phyloP scores from a whole-genome alignment of 2,329 filamentous ascomycete species.

The Truncatella angustata region DNA sequence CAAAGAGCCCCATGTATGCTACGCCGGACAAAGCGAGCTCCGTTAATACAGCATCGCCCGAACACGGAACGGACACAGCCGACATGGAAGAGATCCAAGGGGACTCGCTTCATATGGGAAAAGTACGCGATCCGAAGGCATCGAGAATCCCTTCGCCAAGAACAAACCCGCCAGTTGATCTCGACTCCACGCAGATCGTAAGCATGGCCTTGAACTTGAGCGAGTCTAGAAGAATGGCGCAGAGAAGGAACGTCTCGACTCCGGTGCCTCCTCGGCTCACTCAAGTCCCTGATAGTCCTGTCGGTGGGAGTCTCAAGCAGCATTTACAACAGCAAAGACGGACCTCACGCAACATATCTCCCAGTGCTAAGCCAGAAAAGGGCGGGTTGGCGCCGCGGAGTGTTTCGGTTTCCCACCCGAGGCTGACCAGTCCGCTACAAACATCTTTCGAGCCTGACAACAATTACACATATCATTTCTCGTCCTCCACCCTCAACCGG shows the following conservation, averaged over 20 bases:
- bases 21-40: constrained; percentile 14
- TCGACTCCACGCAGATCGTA: constrained; percentile 86
- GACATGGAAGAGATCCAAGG: constrained; percentile 15
- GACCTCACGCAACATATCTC: constrained; percentile 59
- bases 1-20: constrained; percentile 20
- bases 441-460: constrained; percentile 46
- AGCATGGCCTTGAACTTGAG: constrained; percentile 88
- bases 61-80: constrained; percentile 14
- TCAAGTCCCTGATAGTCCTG: constrained; percentile 50
- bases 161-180: constrained; percentile 46
- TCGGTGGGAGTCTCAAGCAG: constrained; percentile 60
- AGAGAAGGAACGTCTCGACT: constrained; percentile 53
- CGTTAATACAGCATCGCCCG: constrained; percentile 8
- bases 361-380: constrained; percentile 50
- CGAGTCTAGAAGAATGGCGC: constrained; percentile 70
- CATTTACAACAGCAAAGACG: constrained; percentile 72
- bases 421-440: constrained; percentile 44
- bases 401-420: constrained; percentile 38
- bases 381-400: constrained; percentile 36
- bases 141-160: constrained; percentile 20
- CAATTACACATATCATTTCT: constrained; percentile 64
- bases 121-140: constrained; percentile 22
- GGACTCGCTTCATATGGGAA: constrained; percentile 23
- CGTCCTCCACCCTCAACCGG: constrained; percentile 75
- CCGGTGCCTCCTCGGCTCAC: constrained; percentile 49